Evolutionary conservation across 108 stramenopile genomes (phyloP).

Genomic region (Nannochloropsis gaditana): DNA sequence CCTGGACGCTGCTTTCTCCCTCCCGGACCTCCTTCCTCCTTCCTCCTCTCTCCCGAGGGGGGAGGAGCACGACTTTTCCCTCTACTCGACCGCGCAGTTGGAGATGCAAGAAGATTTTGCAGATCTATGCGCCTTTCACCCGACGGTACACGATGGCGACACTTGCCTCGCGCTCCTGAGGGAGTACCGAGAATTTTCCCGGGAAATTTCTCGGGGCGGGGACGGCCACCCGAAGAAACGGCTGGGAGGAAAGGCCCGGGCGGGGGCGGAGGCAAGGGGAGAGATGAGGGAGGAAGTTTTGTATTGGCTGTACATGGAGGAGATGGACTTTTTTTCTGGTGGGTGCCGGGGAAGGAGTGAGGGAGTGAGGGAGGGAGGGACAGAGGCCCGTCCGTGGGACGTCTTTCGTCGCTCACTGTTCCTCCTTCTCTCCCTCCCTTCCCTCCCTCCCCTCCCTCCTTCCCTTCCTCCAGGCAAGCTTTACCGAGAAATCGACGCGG

Average conservation of each 20-base stretch:
- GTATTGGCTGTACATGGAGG: not conserved
- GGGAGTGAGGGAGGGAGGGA: not conserved
- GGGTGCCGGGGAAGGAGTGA: not conserved
- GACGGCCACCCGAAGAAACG: not conserved
- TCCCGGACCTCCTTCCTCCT: not conserved
- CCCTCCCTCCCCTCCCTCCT: not conserved
- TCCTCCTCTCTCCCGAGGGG: not conserved
- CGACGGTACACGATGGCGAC: not conserved
- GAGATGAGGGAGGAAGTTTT: not conserved
- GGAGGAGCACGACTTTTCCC: not conserved
- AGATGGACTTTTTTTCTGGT: not conserved
- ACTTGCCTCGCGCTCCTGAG: not conserved
- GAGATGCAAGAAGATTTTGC: conserved; percentile 5
- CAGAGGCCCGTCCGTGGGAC: no score
- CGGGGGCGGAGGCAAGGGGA: not conserved
- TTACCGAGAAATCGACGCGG: not conserved
- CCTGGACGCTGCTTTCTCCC: conserved; percentile 10
- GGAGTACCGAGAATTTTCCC: not conserved
- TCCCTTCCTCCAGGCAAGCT: not conserved
- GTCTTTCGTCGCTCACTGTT: not conserved
- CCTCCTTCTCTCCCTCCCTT: not conserved
- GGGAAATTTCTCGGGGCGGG: not conserved
- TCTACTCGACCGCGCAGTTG: not conserved
- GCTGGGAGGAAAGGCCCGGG: not conserved
- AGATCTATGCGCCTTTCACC: not conserved